Evolutionary conservation across 73 alveolate species (phyloP), one percentile per base, ranked within the genome.

Genomic region (Paramecium bursaria): DNA sequence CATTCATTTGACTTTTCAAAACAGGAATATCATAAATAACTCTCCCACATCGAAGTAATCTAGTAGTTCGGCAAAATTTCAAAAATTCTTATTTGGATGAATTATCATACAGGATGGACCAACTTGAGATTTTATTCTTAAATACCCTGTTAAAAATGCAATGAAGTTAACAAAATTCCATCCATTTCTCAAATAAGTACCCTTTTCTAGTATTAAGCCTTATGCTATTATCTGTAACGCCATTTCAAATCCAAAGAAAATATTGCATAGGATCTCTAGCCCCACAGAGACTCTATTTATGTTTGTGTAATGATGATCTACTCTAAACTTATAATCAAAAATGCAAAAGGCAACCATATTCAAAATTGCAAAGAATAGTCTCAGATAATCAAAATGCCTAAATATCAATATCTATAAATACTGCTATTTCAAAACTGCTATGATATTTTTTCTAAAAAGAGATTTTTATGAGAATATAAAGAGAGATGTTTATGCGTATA

Each of bases 31-130:
- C 76, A 15, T 79, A 21, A 4, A 55, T 5, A 5, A 79, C 23
- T 39, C 89, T 79, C n/a, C 51, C 15, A 17, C 50, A 29, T 54
- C 89, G 29, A 11, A 79, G 73, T 25, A 79, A 39, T 17, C 80
- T 55, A 10, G 54, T 19, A n/a, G 82, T 6, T 67, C 44, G 17
- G 7, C 33, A 15, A 22, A 67, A 5, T 30, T 57, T 9, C 6
- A 30, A 26, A 17, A 23, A 26, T 5, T n/a, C 25, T n/a, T n/a
- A n/a, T n/a, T n/a, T n/a, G n/a, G n/a, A n/a, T n/a, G n/a, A n/a
- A n/a, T n/a, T n/a, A n/a, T n/a, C n/a, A n/a, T n/a, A n/a, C n/a
- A n/a, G n/a, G n/a, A n/a, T n/a, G n/a, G n/a, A n/a, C n/a, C n/a
- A n/a, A n/a, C 11, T 39, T 39, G 11, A 7, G 5, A 39, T 39